Evolutionary conservation across 1,284 basidiomycete genomes (phyloP), one percentile per base, ranked within the genome.

Genomic region (Tilletia walkeri): DNA sequence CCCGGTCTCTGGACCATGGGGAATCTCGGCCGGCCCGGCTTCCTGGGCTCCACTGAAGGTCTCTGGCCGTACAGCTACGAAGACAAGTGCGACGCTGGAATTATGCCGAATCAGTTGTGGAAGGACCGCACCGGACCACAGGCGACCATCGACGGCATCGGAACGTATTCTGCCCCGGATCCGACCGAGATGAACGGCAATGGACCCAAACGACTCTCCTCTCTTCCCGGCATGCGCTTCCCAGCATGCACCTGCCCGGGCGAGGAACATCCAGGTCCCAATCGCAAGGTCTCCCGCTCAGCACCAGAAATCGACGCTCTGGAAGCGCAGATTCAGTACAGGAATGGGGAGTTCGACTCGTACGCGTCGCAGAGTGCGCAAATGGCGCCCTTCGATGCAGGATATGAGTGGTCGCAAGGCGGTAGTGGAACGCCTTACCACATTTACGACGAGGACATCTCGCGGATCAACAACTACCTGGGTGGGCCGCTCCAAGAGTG

Each of bases 391-490:
- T 68, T 71, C 56, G 68, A 70, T 36, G 66, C 59, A 18, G 53
- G 65, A 20, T 81, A 81, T 68, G 70, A 72, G 7, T 82, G 82
- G 80, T 72, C 75, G 67, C 69, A 76, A 20, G 59, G 75, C 9
- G 48, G 59, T 3, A 69, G 54, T 16, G 41, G 41, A 7, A 66
- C 67, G 6, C 71, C 72, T 24, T 75, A 75, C 34, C 69, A 74
- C 18, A 76, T 84, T 70, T 79, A 77, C 70, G 69, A 80, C 49
- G 53, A 68, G 24, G 63, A 69, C 12, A 38, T 73, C 20, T 78
- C 80, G 41, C 65, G 74, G 50, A 72, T 77, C 73, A 84, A 84
- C 70, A 6, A 69, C 4, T 84, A 81, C 72, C 76, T 73, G 3
- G 83, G 83, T 59, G 75, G 78, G 14, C 59, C 59, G 3, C 34